A percentile compares a stretch with the other conserved stretches of the same genome.
Evolutionary conservation across 2,329 filamentous ascomycete genomes (phyloP).

Genomic region (Thielaviopsis euricoi): DNA sequence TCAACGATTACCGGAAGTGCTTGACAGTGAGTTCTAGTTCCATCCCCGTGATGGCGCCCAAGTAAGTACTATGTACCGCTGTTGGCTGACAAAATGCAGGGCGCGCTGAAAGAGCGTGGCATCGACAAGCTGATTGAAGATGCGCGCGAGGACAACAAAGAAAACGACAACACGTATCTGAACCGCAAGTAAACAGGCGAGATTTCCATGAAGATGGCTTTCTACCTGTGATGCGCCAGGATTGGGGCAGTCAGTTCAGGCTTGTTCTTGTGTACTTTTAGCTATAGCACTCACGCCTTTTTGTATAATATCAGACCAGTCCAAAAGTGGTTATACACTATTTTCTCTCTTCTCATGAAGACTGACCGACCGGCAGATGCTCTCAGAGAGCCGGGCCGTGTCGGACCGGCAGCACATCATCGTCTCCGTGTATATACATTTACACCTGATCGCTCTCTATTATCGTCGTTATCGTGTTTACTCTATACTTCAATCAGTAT

Average conservation of each 20-base stretch:
- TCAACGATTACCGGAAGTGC: conserved; percentile 78
- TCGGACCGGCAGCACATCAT: no score
- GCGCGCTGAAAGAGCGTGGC: conserved; percentile 70
- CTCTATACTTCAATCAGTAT: neutral
- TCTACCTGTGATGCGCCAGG: neutral
- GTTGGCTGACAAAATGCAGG: conserved; percentile 30
- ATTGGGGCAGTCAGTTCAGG: neutral
- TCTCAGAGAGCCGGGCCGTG: no score
- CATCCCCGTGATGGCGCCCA: no score
- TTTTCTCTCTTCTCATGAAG: neutral
- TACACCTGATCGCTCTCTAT: neutral
- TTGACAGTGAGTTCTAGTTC: conserved; percentile 44
- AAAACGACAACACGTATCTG: conserved; percentile 49
- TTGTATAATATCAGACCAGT: neutral
- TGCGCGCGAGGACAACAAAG: conserved; percentile 73
- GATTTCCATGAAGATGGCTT: neutral
- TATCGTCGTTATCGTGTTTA: neutral
- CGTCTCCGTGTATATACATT: no score
- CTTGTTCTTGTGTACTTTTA: neutral
- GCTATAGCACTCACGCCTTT: neutral
- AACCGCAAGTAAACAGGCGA: conserved; percentile 24
- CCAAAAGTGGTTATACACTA: neutral
- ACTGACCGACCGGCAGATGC: neutral
- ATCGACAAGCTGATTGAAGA: conserved; percentile 90
- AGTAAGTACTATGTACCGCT: no score